Conservation (phyloP, 495 filamentous ascomycete species). For the Aspergillus ostianus region DNA sequence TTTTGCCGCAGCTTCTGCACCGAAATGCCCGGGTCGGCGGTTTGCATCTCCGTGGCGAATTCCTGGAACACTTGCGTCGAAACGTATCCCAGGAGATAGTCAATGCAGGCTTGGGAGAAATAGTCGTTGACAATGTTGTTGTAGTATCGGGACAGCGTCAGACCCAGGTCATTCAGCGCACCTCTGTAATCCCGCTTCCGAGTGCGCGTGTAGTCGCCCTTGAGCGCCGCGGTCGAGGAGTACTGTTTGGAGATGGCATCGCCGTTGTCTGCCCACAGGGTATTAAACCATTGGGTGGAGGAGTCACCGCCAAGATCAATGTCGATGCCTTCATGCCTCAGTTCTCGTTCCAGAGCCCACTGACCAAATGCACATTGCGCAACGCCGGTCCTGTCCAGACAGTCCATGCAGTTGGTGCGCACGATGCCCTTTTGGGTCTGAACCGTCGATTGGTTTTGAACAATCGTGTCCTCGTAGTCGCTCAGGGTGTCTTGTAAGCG, state of each 20-base stretch:
- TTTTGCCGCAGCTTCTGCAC: slow-evolving; percentile 78
- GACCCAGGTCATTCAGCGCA: slow-evolving; percentile 85
- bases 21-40: slow-evolving; percentile 81
- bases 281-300: slow-evolving; percentile 87
- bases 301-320: slow-evolving; percentile 68
- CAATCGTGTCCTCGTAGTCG: slow-evolving; percentile 61
- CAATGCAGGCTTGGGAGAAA: slow-evolving; percentile 90
- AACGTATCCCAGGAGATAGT: slow-evolving; percentile 90
- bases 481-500: slow-evolving; percentile 62
- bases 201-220: slow-evolving; percentile 92
- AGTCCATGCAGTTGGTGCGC: slow-evolving; percentile 97
- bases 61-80: slow-evolving; percentile 80
- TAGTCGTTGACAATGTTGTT: slow-evolving; percentile 93
- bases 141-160: slow-evolving; percentile 68
- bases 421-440: slow-evolving; percentile 70
- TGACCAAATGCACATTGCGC: slow-evolving; percentile 84
- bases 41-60: slow-evolving; percentile 86
- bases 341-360: slow-evolving; percentile 70
- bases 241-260: slow-evolving; percentile 62
- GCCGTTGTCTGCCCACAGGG: slow-evolving; percentile 93
- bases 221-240: slow-evolving; percentile 87
- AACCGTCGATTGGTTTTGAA: slow-evolving; percentile 48
- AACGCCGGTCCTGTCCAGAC: slow-evolving; percentile 89
- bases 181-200: slow-evolving; percentile 88
- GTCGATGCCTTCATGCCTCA: slow-evolving; percentile 70